phyloP scores from a whole-genome alignment of 2,329 filamentous ascomycete genomes.

The Apiospora arundinis region DNA sequence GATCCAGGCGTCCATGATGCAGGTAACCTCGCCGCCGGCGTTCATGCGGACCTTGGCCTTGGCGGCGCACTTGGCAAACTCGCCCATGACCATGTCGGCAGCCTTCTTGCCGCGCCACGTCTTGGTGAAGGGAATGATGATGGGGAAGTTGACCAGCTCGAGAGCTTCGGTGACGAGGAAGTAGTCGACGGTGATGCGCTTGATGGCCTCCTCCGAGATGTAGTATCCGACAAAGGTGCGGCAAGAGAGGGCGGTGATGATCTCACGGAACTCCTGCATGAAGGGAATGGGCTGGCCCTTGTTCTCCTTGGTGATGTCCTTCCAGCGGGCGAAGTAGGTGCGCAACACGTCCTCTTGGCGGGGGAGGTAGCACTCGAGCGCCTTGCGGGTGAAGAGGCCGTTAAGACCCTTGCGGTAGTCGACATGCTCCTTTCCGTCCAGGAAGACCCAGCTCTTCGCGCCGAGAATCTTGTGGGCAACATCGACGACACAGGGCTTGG shows the following conservation, averaged over 20 bases:
- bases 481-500: constrained; percentile 97
- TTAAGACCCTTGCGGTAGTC: constrained; percentile 98
- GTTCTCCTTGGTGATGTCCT: constrained; percentile 75
- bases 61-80: constrained; percentile 89
- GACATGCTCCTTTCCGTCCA: constrained; percentile 93
- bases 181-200: constrained; percentile 96
- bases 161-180: constrained; percentile 95
- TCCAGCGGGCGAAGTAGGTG: constrained; percentile 80
- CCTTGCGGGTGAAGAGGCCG: constrained; percentile 89
- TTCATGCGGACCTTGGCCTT: constrained; percentile 94
- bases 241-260: constrained; percentile 94
- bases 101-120: constrained; percentile 98
- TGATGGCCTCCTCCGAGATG: constrained; percentile 86
- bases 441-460: constrained; percentile 93
- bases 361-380: constrained; percentile 86
- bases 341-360: constrained; percentile 93
- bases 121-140: constrained; percentile 94
- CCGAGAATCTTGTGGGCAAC: constrained; percentile 92
- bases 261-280: constrained; percentile 90
- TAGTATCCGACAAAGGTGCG: constrained; percentile 98
- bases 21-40: constrained; percentile 83
- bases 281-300: constrained; percentile 79
- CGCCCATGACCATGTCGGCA: constrained; percentile 86
- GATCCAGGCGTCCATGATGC: constrained; percentile 96
- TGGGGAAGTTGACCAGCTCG: constrained; percentile 97